Conservation (phyloP, 306 rosid genomes). For the Pyrus communis region DNA sequence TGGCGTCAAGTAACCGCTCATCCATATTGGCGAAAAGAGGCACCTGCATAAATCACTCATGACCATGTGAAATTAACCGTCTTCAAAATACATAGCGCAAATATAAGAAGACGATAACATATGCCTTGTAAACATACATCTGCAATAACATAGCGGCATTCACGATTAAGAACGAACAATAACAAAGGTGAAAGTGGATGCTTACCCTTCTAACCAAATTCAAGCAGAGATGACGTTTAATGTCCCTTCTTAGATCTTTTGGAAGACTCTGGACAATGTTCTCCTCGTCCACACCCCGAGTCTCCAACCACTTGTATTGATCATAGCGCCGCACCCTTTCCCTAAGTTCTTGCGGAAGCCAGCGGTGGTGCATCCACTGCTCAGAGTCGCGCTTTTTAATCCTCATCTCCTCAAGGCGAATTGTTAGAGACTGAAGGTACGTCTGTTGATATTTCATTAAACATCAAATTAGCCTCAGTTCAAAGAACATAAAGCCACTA, state of each 20-base stretch:
- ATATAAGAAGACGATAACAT: neutral
- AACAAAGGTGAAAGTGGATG: neutral
- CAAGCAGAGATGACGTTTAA: conserved; percentile 52
- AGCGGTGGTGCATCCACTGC: conserved; percentile 62
- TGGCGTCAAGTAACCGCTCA: conserved; percentile 84
- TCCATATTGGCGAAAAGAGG: conserved; percentile 92
- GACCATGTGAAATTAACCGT: neutral
- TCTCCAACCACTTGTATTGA: conserved; percentile 55
- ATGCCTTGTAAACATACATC: too few relatives aligned
- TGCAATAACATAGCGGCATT: neutral
- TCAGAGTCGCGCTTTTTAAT: conserved; percentile 51
- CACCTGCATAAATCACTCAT: conserved; percentile 35
- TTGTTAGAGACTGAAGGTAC: conserved; percentile 46
- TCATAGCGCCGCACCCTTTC: conserved; percentile 48
- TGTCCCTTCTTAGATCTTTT: conserved; percentile 51
- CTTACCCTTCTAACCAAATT: conserved; percentile 88
- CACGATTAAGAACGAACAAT: neutral
- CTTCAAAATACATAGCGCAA: neutral
- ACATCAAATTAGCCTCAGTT: neutral
- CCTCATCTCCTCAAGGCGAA: conserved; percentile 55
- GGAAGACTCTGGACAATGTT: conserved; percentile 43
- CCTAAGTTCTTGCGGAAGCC: conserved; percentile 49
- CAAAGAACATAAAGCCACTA: neutral
- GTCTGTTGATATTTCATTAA: conserved; percentile 28
- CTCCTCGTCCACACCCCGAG: conserved; percentile 56